Evolutionary conservation across 257 asterid genomes (phyloP), one percentile per base, ranked within the genome.

Genomic region (Lithospermum erythrorhizon): DNA sequence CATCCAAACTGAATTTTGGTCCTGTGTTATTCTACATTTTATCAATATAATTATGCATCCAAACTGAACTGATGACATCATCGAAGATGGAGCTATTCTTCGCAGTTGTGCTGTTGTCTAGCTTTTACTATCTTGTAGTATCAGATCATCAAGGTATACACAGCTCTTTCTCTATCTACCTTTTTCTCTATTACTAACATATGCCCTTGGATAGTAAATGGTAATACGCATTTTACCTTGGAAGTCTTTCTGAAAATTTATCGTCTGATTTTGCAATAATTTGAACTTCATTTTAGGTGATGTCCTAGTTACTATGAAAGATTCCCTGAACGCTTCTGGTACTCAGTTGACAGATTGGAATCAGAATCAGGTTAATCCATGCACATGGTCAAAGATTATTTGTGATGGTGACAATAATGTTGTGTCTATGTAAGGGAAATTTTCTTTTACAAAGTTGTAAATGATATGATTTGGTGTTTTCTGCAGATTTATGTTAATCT

Each of bases 351-450:
- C 55, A 17, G 86, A 86, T 66, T 91, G 98, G 98, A 84, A 84
- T 55, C 80, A 59, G 66, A 73, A 86, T 72, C 94, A 70, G 76
- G 98, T 88, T 57, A 80, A 78, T 69, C 98, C 98, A 1, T 91
- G 98, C 79, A 88, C 96, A 55, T 91, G 96, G 98, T 78, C 94
- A 65, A 88, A 81, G 72, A 79, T 91, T 45, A 79, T 64, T 61
- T 91, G 98, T 58, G 96, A 86, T 48, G 58, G 53, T 55, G 76
- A 17, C 63, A 47, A 57, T 75, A 68, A 79, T 68, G 96, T 91
- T 62, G 65, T 78, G 15, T 67, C 82, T 55, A 87, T 91, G 96
- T 91, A 87, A 73, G 95, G 70, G 58, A 48, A 20, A 55, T 21
- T 49, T 23, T 6, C 49, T 56, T n/a, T 56, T 23, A n/a, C 20